These are phyloP conservation scores for Xylaria intraflava DNA, from an alignment of 495 filamentous ascomycete genomes.

Conservation along the genomic window DNA sequence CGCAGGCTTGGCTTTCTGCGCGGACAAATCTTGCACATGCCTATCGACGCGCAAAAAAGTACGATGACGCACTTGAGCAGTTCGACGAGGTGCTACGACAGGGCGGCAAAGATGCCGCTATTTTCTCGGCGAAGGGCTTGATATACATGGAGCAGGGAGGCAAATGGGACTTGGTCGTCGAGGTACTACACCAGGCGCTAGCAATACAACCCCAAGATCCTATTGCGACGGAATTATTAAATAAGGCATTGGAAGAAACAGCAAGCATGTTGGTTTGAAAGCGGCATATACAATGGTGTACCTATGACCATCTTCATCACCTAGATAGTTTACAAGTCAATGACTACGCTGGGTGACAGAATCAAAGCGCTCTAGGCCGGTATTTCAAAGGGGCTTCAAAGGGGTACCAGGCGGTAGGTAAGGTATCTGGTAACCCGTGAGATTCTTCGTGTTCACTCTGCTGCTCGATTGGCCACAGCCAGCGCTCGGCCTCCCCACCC, in stretches of 20 bases:
- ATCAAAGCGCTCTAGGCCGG: background rate
- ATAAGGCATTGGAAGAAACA: slow-evolving; percentile 67
- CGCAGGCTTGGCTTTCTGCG: slow-evolving; percentile 78
- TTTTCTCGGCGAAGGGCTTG: slow-evolving; percentile 69
- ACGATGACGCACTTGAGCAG: slow-evolving; percentile 64
- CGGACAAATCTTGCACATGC: slow-evolving; percentile 87
- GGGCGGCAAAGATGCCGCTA: slow-evolving; percentile 62
- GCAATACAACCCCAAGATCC: slow-evolving; percentile 62
- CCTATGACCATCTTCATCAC: background rate
- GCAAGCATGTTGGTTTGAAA: slow-evolving; percentile 22
- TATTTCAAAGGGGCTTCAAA: background rate
- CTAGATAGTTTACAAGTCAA: background rate
- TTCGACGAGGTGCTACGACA: slow-evolving; percentile 78
- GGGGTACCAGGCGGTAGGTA: too few species aligned
- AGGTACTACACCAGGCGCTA: slow-evolving; percentile 65
- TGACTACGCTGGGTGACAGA: background rate
- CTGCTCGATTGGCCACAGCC: too few species aligned
- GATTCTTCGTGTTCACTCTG: too few species aligned
- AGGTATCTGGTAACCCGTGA: too few species aligned
- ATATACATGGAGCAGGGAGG: slow-evolving; percentile 60
- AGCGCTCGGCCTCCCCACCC: too few species aligned
- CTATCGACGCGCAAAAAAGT: slow-evolving; percentile 62
- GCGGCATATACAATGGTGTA: background rate
- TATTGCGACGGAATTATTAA: slow-evolving; percentile 67
- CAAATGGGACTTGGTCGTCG: slow-evolving; percentile 59